Evolutionary conservation across 371 early-diverging fungal species (phyloP), one percentile per base, ranked within the genome.

Genomic region (Mortierella sp.): DNA sequence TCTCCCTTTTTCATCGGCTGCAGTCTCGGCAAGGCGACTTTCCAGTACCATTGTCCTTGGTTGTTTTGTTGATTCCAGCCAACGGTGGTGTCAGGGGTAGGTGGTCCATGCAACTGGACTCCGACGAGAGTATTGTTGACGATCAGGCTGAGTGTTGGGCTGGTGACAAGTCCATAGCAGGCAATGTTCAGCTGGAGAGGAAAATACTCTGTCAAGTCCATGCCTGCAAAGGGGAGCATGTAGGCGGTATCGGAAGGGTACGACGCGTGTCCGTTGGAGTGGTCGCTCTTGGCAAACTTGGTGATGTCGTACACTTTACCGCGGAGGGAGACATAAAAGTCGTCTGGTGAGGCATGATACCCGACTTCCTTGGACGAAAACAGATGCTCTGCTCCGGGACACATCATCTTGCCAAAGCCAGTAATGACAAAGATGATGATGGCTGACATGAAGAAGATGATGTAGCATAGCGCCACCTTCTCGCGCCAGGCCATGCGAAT

Each of bases 401-500:
- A 95, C 51, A 93, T 84, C 27, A 93, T 68, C 35, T 85, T 81
- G 1, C 91, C 90, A 10, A 94, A 83, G 1, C 92, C 93, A 32
- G 92, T 90, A 72, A 92, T 93, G 55, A 92, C 88, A 70, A 93
- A 93, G 21, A 93, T 89, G 54, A 91, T 88, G 24, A 84, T 72
- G 0, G 87, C 90, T 0, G 91, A 93, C 56, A 91, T 85, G 32
- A 89, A 78, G 81, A 93, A 88, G 68, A 96, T 95, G 75, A 96
- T 83, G 38, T 94, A 84, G 88, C 96, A 96, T 16, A 97, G 84
- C 0, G 97, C 95, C 1, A 97, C 91, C 77, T 97, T 97, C 89
- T 97, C 98, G 24, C 97, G 88, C 97, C 97, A 97, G 2, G 99
- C 99, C 96, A 96, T 95, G 70, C 93, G 96, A 18, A 98, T 92